These are phyloP conservation scores for Brassica balearica DNA, from an alignment of 441 rosid species.

Conservation along the genomic window DNA sequence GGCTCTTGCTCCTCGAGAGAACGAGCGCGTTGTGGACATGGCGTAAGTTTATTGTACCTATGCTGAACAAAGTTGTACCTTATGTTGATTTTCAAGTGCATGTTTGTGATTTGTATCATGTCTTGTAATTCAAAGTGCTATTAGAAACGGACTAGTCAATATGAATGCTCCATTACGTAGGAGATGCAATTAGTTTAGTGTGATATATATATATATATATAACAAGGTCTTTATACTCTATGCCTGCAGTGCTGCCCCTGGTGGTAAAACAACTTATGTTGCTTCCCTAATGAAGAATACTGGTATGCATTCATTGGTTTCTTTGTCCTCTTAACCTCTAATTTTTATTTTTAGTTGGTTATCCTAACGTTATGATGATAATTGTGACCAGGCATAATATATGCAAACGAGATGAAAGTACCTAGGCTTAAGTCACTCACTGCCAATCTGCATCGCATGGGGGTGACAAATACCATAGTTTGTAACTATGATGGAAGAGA, in stretches of 20 bases:
- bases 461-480: slow-evolving; percentile 92
- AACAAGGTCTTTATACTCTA: slow-evolving; percentile 31
- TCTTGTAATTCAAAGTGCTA: slow-evolving; percentile 4
- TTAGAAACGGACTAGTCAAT: not conserved
- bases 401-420: slow-evolving; percentile 94
- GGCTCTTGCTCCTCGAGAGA: slow-evolving; percentile 99
- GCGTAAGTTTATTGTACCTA: slow-evolving; percentile 68
- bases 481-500: slow-evolving; percentile 97
- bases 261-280: slow-evolving; percentile 94
- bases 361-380: slow-evolving; percentile 24
- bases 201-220: not conserved
- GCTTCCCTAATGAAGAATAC: slow-evolving; percentile 95
- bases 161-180: not conserved
- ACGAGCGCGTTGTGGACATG: slow-evolving; percentile 85
- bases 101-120: not conserved
- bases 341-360: not conserved
- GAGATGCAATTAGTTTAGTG: not conserved
- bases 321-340: not conserved
- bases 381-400: slow-evolving; percentile 69
- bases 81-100: not conserved
- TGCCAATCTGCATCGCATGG: slow-evolving; percentile 96
- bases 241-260: slow-evolving; percentile 96
- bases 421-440: slow-evolving; percentile 86
- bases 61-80: not conserved
- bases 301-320: slow-evolving; percentile 55